phyloP scores from a whole-genome alignment of 768 basidiomycete species.

The Naganishia vaughanmartiniae region DNA sequence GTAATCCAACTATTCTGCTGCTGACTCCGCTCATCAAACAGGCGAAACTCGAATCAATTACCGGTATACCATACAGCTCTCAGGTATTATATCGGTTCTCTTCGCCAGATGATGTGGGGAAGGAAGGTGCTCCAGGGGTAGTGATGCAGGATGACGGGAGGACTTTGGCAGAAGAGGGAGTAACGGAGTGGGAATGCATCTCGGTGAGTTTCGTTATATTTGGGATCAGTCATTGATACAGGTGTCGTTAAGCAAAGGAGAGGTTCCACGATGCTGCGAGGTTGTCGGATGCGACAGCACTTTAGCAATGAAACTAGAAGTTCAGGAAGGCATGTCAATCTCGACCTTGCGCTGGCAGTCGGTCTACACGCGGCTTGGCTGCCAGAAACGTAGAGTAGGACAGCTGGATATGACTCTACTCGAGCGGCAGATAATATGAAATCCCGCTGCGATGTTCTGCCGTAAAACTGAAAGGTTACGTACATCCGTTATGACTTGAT shows the following conservation, averaged over 20 bases:
- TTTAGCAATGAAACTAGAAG: too few relatives aligned
- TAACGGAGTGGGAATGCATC: conserved; percentile 74
- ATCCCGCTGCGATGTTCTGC: too few relatives aligned
- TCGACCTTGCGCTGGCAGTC: too few relatives aligned
- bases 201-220: conserved; percentile 59
- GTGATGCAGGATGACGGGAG: conserved; percentile 66
- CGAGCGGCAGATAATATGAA: too few relatives aligned
- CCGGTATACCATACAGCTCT: conserved; percentile 76
- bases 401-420: too few relatives aligned
- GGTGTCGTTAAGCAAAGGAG: background rate
- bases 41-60: conserved; percentile 81
- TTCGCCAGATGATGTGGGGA: conserved; percentile 57
- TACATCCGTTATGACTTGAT: too few relatives aligned
- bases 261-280: background rate
- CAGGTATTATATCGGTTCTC: conserved; percentile 68
- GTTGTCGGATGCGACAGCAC: too few relatives aligned
- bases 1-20: conserved; percentile 31
- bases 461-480: too few relatives aligned
- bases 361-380: too few relatives aligned
- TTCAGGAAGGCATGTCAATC: too few relatives aligned
- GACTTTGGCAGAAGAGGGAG: conserved; percentile 70
- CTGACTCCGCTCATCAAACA: conserved; percentile 45
- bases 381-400: too few relatives aligned
- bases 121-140: conserved; percentile 52
- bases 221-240: background rate